A percentile compares a stretch with the other conserved stretches of the same genome.
Evolutionary conservation across 768 basidiomycete genomes (phyloP).

Genomic region (Imleria badia): DNA sequence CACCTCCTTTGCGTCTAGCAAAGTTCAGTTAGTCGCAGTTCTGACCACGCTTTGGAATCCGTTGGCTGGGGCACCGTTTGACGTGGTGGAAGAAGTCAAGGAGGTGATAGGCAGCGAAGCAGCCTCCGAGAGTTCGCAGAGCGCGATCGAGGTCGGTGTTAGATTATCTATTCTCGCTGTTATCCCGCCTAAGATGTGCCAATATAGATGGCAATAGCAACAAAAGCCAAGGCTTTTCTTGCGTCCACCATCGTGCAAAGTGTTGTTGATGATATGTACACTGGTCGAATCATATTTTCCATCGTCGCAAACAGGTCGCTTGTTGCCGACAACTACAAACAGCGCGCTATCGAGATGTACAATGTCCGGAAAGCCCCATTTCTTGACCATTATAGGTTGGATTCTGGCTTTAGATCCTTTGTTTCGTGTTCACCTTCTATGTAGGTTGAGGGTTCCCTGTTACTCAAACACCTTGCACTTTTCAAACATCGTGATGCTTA

Average conservation of each 20-base stretch:
- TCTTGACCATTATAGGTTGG: conserved; percentile 80
- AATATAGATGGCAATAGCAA: conserved; percentile 82
- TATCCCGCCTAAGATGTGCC: not conserved
- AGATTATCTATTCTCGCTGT: not conserved
- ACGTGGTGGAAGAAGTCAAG: conserved; percentile 69
- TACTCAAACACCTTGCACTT: conserved; percentile 81
- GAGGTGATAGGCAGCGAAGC: conserved; percentile 54
- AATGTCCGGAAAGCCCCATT: conserved; percentile 64
- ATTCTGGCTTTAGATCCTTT: not conserved
- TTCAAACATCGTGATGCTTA: conserved; percentile 66
- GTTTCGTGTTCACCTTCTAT: not conserved
- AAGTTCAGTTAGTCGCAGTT: conserved; percentile 74
- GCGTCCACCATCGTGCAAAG: conserved; percentile 82
- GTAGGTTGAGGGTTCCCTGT: conserved; percentile 75
- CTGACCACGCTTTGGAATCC: conserved; percentile 86
- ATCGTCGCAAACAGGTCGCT: conserved; percentile 65
- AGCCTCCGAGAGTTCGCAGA: conserved; percentile 63
- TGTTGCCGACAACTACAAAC: conserved; percentile 89
- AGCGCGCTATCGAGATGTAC: conserved; percentile 70
- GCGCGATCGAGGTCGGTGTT: conserved; percentile 76
- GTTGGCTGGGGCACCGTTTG: conserved; percentile 68
- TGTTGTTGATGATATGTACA: conserved; percentile 84
- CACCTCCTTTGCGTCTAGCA: conserved; percentile 66
- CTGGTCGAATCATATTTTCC: conserved; percentile 73
- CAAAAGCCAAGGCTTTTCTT: conserved; percentile 80